Evolutionary conservation across 2,329 filamentous ascomycete genomes (phyloP), one percentile per base, ranked within the genome.

Genomic region (Penicillium nordicum): DNA sequence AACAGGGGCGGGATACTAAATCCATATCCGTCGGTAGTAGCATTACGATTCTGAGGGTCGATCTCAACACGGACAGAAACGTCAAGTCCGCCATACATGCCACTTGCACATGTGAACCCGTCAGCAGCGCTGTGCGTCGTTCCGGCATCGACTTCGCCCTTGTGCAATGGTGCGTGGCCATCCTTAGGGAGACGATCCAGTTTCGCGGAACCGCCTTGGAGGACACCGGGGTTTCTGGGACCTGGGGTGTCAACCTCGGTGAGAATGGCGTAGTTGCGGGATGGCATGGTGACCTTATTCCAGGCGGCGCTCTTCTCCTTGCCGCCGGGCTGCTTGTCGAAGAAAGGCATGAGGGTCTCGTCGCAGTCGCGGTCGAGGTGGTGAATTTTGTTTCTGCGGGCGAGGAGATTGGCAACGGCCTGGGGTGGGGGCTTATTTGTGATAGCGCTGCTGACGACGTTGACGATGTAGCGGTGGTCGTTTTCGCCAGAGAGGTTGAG

Each of bases 201-300:
- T 63, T 66, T 49, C n/a, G 64, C 69, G 42, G 58, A 68, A 37
- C 56, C 59, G n/a, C 37, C 54, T 27, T 63, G 52, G 7, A 43
- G 21, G 10, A 49, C n/a, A 8, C 37, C 29, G 29, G 29, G 23
- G 23, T 65, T 70, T 49, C 66, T 73, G 25, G 60, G 49, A 9
- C 51, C 40, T 6, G 68, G 65, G 8, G 65, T 50, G 32, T 71
- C 67, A 38, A 77, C 74, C 64, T 87, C 84, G 43, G 80, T 80
- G 70, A 87, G 83, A 68, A 83, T 84, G 55, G 84, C 84, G 67
- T 84, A 87, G 71, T 88, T 87, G 52, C 85, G 78, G 49, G 80
- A 84, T 1, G 85, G 84, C 85, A 97, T 97, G 11, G 92, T 97
- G 59, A 90, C 89, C 61, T 90, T 83, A 74, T 97, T 97, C 69